Evolutionary conservation across 2,329 filamentous ascomycete genomes (phyloP).

Genomic region (Cladosporium velox): DNA sequence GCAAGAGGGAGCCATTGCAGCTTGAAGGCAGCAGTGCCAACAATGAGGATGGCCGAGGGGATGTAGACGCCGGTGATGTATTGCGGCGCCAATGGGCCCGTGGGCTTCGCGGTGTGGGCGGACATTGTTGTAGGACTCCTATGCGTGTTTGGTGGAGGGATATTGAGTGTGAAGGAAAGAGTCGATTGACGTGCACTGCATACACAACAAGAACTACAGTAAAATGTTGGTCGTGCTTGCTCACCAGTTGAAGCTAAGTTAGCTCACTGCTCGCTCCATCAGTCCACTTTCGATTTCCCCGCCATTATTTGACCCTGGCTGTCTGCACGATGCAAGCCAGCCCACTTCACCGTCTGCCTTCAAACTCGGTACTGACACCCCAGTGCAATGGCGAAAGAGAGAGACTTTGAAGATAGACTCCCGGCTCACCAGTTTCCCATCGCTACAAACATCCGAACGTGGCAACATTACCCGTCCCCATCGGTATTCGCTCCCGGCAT

Average conservation of each 20-base stretch:
- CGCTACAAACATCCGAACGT: neutral
- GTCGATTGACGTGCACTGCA: neutral
- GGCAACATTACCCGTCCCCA: neutral
- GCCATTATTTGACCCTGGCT: neutral
- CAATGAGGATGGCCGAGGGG: slow-evolving; percentile 74
- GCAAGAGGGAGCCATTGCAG: slow-evolving; percentile 74
- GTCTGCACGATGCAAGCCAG: neutral
- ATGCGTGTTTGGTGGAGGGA: neutral
- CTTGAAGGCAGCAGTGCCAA: slow-evolving; percentile 78
- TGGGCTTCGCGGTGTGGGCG: slow-evolving; percentile 29
- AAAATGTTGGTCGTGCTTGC: neutral
- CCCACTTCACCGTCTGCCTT: too few species aligned
- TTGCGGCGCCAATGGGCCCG: slow-evolving; percentile 56
- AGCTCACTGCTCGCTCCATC: neutral
- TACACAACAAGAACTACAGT: neutral
- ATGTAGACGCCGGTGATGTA: slow-evolving; percentile 82
- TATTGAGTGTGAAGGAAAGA: too few species aligned
- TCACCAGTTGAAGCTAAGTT: neutral
- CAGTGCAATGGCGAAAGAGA: too few species aligned
- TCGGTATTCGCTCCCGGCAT: neutral
- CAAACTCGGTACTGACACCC: too few species aligned
- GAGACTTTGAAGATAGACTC: too few species aligned
- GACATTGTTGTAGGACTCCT: slow-evolving; percentile 2
- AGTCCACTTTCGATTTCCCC: neutral
- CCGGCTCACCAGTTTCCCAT: neutral